These are phyloP conservation scores for Hericium coralloides DNA, from an alignment of 768 basidiomycete genomes.

Conservation along the genomic window DNA sequence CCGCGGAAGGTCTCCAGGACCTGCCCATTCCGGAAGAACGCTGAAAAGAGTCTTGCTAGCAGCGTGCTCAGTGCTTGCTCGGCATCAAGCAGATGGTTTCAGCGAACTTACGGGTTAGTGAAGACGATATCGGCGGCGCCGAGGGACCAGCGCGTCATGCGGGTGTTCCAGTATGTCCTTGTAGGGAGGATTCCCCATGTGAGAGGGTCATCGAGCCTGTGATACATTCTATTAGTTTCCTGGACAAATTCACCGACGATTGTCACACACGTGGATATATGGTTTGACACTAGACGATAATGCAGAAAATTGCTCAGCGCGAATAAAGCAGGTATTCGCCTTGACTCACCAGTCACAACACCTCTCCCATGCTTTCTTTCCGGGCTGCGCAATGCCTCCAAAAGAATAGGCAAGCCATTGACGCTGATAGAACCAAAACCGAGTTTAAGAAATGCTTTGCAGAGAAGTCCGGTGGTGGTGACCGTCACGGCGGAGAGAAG, in stretches of 20 bases:
- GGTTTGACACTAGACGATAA: constrained; percentile 66
- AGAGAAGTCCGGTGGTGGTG: constrained; percentile 61
- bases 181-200: constrained; percentile 82
- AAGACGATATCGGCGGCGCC: constrained; percentile 94
- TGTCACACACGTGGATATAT: constrained; percentile 75
- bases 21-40: constrained; percentile 85
- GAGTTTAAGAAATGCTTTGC: constrained; percentile 66
- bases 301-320: background rate
- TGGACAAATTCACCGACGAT: background rate
- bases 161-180: constrained; percentile 45
- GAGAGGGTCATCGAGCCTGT: constrained; percentile 74
- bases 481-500: constrained; percentile 50
- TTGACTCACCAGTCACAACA: constrained; percentile 60
- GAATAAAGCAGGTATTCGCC: background rate
- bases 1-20: constrained; percentile 90
- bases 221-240: background rate
- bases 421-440: constrained; percentile 64
- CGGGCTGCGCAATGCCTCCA: constrained; percentile 46
- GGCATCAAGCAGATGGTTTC: background rate
- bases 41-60: constrained; percentile 55
- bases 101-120: constrained; percentile 67
- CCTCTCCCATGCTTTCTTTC: constrained; percentile 46
- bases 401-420: constrained; percentile 56
- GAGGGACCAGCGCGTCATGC: constrained; percentile 79
- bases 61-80: constrained; percentile 21